phyloP scores from a whole-genome alignment of 768 basidiomycete species.

The Psilocybe subaeruginosa region DNA sequence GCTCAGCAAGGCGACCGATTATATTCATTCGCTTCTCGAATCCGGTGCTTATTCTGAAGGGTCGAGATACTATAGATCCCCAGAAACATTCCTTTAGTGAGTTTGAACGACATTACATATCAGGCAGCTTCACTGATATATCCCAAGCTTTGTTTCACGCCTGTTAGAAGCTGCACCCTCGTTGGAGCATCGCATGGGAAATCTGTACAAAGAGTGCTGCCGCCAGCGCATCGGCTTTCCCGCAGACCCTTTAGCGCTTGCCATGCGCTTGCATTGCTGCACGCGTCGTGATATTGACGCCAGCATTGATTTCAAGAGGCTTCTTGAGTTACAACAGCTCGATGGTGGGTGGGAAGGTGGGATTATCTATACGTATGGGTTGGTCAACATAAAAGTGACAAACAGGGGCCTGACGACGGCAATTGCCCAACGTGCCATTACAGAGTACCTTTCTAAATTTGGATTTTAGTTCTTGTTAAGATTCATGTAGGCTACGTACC shows the following conservation, averaged over 20 bases:
- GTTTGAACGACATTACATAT: not conserved
- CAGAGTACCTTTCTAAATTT: not conserved
- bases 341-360: conserved; percentile 44
- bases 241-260: conserved; percentile 30
- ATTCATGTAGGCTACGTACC: no score
- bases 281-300: conserved; percentile 27
- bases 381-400: conserved; percentile 33
- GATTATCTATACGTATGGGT: conserved; percentile 40
- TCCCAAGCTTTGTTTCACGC: not conserved
- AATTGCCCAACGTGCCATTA: conserved; percentile 22
- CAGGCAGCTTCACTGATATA: not conserved
- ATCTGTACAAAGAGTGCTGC: conserved; percentile 33
- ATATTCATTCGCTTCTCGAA: not conserved
- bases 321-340: conserved; percentile 35
- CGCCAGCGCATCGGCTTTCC: conserved; percentile 36
- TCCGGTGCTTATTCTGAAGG: not conserved
- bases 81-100: conserved; percentile 3
- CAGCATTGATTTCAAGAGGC: conserved; percentile 29
- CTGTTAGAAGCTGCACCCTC: not conserved
- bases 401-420: conserved; percentile 45
- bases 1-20: not conserved
- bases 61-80: conserved; percentile 1
- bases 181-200: conserved; percentile 24
- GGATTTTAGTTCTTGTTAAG: no score
- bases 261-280: conserved; percentile 42